Conservation (phyloP, 2,329 filamentous ascomycete species). For the Alternaria rosae region DNA sequence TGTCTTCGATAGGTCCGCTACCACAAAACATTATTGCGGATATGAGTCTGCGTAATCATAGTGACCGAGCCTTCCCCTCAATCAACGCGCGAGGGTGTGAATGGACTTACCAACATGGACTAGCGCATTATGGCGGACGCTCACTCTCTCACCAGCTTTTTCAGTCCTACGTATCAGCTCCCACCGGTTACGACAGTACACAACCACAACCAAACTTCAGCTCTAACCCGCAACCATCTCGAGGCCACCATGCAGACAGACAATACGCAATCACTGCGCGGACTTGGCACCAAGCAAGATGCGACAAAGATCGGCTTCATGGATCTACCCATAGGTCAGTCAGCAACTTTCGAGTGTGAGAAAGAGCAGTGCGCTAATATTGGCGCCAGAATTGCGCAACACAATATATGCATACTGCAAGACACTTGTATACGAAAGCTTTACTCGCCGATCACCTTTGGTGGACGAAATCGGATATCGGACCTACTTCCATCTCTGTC, state of each 20-base stretch:
- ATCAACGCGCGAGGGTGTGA: not conserved
- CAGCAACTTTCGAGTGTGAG: not conserved
- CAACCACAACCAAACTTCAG: not conserved
- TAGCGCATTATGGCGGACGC: not conserved
- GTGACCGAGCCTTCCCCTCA: not conserved
- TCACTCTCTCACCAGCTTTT: not conserved
- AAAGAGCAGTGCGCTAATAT: not conserved
- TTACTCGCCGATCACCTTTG: not conserved
- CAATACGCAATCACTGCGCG: not conserved
- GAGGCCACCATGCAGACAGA: not conserved
- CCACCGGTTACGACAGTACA: not conserved
- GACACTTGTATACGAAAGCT: accelerated
- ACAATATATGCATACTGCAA: not conserved
- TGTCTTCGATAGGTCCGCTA: not conserved
- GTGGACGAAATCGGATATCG: not conserved
- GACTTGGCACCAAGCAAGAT: not conserved
- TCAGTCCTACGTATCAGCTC: not conserved
- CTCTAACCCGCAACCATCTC: not conserved
- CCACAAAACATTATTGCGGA: not conserved
- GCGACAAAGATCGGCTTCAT: not conserved
- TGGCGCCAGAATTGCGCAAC: not conserved
- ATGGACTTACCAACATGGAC: not conserved
- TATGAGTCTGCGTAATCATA: not conserved
- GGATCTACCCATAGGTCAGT: not conserved
- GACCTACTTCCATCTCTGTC: not conserved